phyloP scores from a whole-genome alignment of 257 asterid species.

The Solanum etuberosum region DNA sequence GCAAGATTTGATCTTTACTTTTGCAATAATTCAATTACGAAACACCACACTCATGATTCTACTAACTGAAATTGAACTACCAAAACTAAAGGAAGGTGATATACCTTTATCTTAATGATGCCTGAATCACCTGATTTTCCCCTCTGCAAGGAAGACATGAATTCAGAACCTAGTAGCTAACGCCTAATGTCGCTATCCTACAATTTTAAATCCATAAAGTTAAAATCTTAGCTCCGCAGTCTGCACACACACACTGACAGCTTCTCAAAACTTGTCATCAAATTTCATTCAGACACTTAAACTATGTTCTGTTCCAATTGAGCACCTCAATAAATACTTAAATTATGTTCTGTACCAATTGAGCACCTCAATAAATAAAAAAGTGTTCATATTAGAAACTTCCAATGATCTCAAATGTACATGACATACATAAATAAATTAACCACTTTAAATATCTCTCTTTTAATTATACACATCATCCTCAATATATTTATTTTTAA shows the following conservation, averaged over 20 bases:
- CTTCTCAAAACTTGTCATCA: no score
- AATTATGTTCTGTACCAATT: no score
- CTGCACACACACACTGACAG: not conserved
- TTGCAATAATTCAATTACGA: not conserved
- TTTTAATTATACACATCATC: no score
- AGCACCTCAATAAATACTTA: not conserved
- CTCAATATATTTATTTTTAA: no score
- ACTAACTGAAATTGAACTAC: no score
- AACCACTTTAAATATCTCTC: no score
- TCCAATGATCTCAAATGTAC: not conserved
- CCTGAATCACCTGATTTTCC: constrained; percentile 13
- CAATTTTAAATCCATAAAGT: not conserved
- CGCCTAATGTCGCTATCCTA: not conserved
- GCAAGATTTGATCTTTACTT: not conserved
- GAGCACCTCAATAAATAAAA: no score
- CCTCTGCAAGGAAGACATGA: constrained; percentile 9
- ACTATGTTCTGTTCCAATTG: no score
- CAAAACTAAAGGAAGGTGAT: not conserved
- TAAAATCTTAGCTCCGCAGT: not conserved
- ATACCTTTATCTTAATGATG: constrained; percentile 14
- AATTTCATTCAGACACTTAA: not conserved
- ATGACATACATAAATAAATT: no score
- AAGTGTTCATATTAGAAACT: not conserved
- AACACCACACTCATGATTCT: not conserved
- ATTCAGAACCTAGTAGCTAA: not conserved